Percentiles rank a stretch among this genome's conserved stretches.
phyloP scores from a whole-genome alignment of 116 monocot genomes.

The Phalaenopsis hybrid region DNA sequence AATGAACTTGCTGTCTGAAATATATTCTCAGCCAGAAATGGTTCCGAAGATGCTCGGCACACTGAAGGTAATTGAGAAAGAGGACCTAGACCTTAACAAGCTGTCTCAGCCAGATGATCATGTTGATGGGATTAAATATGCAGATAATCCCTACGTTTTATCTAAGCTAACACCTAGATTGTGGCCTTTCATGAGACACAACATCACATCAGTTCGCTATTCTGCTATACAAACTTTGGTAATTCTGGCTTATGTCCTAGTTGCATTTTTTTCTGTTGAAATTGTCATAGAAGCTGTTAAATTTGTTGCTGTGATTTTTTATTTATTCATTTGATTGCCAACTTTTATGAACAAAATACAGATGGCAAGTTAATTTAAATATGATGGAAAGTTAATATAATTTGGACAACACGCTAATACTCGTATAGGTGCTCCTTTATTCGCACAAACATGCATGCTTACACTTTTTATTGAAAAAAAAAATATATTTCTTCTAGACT shows the following conservation, averaged over 20 bases:
- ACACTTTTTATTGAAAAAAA: neutral
- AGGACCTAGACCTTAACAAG: slow-evolving; percentile 74
- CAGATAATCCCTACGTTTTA: slow-evolving; percentile 67
- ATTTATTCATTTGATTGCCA: neutral
- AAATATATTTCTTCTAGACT: neutral
- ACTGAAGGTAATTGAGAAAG: slow-evolving; percentile 25
- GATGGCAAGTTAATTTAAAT: neutral
- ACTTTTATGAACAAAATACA: neutral
- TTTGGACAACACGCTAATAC: neutral
- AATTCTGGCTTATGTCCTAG: slow-evolving; percentile 10
- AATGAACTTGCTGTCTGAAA: slow-evolving; percentile 95
- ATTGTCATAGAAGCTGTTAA: neutral
- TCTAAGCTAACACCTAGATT: slow-evolving; percentile 73
- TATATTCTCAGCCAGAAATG: slow-evolving; percentile 92
- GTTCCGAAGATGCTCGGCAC: slow-evolving; percentile 64
- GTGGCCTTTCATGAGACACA: slow-evolving; percentile 99
- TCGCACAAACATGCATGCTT: neutral
- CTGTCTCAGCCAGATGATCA: slow-evolving; percentile 37
- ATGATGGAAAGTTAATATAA: neutral
- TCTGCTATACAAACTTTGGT: slow-evolving; percentile 93
- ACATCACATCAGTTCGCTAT: slow-evolving; percentile 82
- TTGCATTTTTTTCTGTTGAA: neutral
- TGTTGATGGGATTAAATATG: slow-evolving; percentile 25
- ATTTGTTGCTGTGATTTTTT: neutral
- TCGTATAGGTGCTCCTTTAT: neutral